phyloP scores from a whole-genome alignment of 352 stramenopile species.

The Plasmopara muralis region DNA sequence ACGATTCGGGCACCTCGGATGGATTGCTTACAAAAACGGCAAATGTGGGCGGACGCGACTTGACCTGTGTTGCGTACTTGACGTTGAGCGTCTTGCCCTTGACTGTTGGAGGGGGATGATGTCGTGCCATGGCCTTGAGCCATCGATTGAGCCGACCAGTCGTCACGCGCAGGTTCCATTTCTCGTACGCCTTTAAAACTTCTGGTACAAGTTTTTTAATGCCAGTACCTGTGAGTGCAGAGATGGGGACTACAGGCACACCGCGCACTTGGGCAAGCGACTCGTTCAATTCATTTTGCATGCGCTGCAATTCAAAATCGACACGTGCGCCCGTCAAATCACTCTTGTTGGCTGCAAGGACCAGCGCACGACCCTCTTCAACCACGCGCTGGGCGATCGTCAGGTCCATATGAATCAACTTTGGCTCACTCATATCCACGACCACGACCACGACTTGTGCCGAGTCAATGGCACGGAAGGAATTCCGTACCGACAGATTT shows the following conservation, averaged over 20 bases:
- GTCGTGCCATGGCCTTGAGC: conserved; percentile 77
- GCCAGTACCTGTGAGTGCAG: conserved; percentile 60
- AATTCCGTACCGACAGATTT: conserved; percentile 75
- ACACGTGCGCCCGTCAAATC: conserved; percentile 43
- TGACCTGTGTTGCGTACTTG: conserved; percentile 86
- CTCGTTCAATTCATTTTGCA: conserved; percentile 60
- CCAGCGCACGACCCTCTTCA: conserved; percentile 66
- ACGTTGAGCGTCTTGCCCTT: conserved; percentile 82
- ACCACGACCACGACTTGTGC: conserved; percentile 78
- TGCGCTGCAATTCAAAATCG: conserved; percentile 55
- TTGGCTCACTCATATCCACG: conserved; percentile 74
- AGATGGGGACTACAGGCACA: conserved; percentile 75
- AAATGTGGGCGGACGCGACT: conserved; percentile 74
- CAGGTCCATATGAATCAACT: conserved; percentile 82
- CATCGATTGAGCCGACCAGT: conserved; percentile 75
- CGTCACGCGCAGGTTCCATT: conserved; percentile 72
- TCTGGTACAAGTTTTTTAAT: conserved; percentile 75
- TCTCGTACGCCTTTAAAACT: conserved; percentile 78
- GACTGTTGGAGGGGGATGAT: conserved; percentile 73
- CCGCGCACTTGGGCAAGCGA: conserved; percentile 72
- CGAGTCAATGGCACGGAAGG: conserved; percentile 74
- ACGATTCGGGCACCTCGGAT: conserved; percentile 63
- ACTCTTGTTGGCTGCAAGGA: conserved; percentile 77
- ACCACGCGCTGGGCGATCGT: conserved; percentile 79
- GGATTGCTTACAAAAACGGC: conserved; percentile 80